Evolutionary conservation across 2,329 filamentous ascomycete species (phyloP), one percentile per base, ranked within the genome.

Genomic region (Stagonosporopsis vannaccii): DNA sequence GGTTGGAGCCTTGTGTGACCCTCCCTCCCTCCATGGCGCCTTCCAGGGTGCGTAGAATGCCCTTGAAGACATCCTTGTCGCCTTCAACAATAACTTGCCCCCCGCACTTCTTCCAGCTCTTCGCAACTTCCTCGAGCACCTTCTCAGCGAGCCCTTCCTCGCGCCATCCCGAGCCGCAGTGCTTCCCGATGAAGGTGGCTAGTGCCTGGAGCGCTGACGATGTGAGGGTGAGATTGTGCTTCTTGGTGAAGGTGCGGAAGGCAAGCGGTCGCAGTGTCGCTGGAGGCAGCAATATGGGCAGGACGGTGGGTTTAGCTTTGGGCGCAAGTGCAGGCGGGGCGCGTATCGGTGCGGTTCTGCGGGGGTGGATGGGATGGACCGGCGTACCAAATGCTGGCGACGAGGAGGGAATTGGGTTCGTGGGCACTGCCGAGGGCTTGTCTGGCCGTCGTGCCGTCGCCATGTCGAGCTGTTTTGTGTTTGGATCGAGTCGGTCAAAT

Each of bases 181-280:
- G 90, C 66, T 91, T 89, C 11, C 95, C 96, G 49, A 99, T 90
- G 75, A 99, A 99, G 1, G 86, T 84, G 19, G 95, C 93, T 28
- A 99, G 83, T 42, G 90, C 86, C 74, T 94, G 88, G 5, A 99
- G 81, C 0, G 95, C 92, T 0, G 92, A 87, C 0, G 94, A 95
- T 7, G 91, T 93, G 49, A 99, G 85, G 0, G 93, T 98, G 52
- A 99, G 82, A 67, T 94, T 96, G 78, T 99, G 92, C 72, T 98
- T 99, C 77, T 97, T 97, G 2, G 95, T 99, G 65, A 99, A 96
- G 0, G 91, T 96, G 42, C 95, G 87, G 72, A 99, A 98, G 8
- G 95, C 96, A 19, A 98, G 83, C 2, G 95, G 94, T 60, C 96
- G 85, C 36, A 99, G 80, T 0, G 91, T 96, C 9, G 92, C 87